Percentiles rank a stretch among this genome's conserved stretches.
Conservation (phyloP, 441 rosid species). For the Erodium trifolium region DNA sequence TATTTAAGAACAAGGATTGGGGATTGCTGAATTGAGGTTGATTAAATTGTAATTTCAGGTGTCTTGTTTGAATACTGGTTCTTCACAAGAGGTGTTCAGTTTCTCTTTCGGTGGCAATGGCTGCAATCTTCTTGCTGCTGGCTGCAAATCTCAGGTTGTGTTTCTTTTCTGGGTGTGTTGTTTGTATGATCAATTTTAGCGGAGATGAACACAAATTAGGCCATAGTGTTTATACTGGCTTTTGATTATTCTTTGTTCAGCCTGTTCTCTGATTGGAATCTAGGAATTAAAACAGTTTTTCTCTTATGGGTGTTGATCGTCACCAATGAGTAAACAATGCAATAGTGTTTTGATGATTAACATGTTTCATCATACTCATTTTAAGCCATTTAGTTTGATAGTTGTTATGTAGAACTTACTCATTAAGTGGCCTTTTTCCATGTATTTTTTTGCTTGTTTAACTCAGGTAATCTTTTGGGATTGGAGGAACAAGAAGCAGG, state of each 20-base stretch:
- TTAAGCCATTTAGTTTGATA: not conserved
- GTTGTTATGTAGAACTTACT: not conserved
- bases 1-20: not conserved
- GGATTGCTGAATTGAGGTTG: not conserved
- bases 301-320: not conserved
- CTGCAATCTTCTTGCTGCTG: slow-evolving; percentile 70
- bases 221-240: not conserved
- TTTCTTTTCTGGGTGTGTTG: not conserved
- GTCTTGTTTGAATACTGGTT: slow-evolving; percentile 41
- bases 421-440: not conserved
- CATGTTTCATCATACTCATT: not conserved
- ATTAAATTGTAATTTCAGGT: slow-evolving; percentile 33
- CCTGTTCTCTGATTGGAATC: not conserved
- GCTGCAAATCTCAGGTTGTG: slow-evolving; percentile 72
- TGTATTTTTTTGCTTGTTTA: slow-evolving; percentile 9
- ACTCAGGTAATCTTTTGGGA: slow-evolving; percentile 79
- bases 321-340: not conserved
- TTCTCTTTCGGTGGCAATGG: slow-evolving; percentile 70
- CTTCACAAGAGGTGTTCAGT: slow-evolving; percentile 61
- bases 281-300: not conserved
- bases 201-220: not conserved
- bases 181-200: not conserved
- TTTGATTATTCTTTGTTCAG: not conserved
- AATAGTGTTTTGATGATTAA: not conserved
- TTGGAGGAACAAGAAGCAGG: slow-evolving; percentile 87